Conservation (phyloP, 2,329 filamentous ascomycete species). For the Ophiognomonia clavigignenti-juglandacearum region DNA sequence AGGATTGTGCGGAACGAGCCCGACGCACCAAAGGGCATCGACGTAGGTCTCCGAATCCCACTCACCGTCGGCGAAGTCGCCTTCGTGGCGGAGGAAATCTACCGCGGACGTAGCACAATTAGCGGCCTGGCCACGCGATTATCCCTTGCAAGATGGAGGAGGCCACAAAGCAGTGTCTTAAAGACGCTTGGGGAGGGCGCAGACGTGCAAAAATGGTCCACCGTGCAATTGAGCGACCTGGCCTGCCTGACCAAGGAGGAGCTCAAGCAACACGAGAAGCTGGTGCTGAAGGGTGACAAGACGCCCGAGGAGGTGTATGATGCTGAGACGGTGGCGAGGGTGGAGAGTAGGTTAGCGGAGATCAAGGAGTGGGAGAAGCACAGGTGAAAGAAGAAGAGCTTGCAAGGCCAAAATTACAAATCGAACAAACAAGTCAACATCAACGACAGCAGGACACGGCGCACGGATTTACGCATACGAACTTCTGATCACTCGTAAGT, state of each 20-base stretch:
- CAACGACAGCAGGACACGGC: not conserved
- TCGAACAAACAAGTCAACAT: not conserved
- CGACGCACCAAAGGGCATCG: conserved; percentile 41
- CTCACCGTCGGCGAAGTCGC: conserved; percentile 76
- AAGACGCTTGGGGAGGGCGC: conserved; percentile 57
- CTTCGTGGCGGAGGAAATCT: conserved; percentile 88
- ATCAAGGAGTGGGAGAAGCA: conserved; percentile 57
- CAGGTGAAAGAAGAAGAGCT: conserved; percentile 29
- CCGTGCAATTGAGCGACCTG: conserved; percentile 63
- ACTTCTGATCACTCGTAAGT: not conserved
- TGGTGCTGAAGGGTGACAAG: conserved; percentile 68
- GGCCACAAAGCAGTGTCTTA: conserved; percentile 54
- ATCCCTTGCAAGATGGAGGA: conserved; percentile 74
- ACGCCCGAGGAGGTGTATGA: conserved; percentile 70
- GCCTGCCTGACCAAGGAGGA: conserved; percentile 95
- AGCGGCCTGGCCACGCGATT: conserved; percentile 78
- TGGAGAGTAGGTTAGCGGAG: conserved; percentile 64
- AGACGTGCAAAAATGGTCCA: conserved; percentile 74
- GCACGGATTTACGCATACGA: not conserved
- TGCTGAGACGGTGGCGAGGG: conserved; percentile 57
- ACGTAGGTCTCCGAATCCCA: conserved; percentile 72
- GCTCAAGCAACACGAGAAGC: conserved; percentile 70
- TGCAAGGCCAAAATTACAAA: too few species aligned
- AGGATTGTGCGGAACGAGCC: conserved; percentile 56
- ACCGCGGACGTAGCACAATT: conserved; percentile 73